These are phyloP conservation scores for Aspergillus candidus DNA, from an alignment of 2,329 filamentous ascomycete species.

Conservation along the genomic window DNA sequence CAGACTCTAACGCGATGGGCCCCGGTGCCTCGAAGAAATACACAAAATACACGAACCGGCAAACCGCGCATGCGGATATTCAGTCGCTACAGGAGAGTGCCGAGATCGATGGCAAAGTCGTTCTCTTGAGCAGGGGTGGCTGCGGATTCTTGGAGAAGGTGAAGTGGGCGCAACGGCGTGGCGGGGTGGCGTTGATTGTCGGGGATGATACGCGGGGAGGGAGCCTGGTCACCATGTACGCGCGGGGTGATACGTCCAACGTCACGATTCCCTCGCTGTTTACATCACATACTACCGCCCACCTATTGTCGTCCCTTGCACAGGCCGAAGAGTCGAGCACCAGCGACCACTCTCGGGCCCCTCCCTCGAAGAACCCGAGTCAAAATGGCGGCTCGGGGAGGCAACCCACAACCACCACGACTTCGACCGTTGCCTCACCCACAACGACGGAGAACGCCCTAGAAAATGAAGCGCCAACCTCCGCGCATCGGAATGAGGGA, in stretches of 20 bases:
- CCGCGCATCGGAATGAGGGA: constrained; percentile 21
- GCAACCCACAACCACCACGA: constrained; percentile 23
- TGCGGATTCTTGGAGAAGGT: constrained; percentile 97
- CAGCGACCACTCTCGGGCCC: constrained; percentile 52
- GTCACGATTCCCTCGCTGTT: constrained; percentile 91
- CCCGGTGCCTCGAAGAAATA: constrained; percentile 30
- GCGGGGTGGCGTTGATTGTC: constrained; percentile 83
- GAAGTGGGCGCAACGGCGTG: constrained; percentile 90
- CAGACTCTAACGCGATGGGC: constrained; percentile 37
- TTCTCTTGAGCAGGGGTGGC: constrained; percentile 82
- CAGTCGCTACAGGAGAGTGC: constrained; percentile 85
- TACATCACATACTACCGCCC: constrained; percentile 89
- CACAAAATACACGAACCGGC: constrained; percentile 26
- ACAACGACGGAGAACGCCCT: constrained; percentile 24
- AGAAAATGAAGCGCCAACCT: constrained; percentile 11
- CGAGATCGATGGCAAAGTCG: constrained; percentile 89
- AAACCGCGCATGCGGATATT: constrained; percentile 70
- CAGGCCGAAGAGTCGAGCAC: constrained; percentile 58
- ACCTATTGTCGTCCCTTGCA: constrained; percentile 78
- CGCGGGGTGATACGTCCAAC: constrained; percentile 91
- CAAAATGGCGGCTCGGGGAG: constrained; percentile 13
- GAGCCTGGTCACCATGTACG: constrained; percentile 93
- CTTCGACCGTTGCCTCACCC: constrained; percentile 26
- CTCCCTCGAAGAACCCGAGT: constrained; percentile 33
- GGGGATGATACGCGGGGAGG: constrained; percentile 88